These are phyloP conservation scores for Cenococcum geophilum DNA, from an alignment of 495 filamentous ascomycete species.

Conservation along the genomic window DNA sequence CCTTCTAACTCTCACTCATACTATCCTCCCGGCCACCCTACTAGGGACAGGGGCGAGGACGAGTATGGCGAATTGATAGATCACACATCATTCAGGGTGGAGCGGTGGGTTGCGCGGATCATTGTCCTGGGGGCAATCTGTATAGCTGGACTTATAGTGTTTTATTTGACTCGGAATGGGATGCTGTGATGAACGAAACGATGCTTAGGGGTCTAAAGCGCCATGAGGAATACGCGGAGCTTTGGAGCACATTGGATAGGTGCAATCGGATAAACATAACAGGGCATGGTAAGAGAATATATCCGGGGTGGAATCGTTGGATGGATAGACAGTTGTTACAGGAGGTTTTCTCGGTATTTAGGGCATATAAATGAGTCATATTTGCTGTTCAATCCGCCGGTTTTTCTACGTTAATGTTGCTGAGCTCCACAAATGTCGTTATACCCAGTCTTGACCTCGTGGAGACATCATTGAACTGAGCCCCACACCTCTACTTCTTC, in stretches of 20 bases:
- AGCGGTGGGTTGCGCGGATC: conserved; percentile 16
- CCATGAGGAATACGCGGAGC: not conserved
- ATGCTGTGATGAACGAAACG: not conserved
- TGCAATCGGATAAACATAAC: no score
- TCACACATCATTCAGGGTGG: conserved; percentile 18
- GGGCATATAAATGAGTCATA: no score
- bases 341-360: no score
- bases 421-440: no score
- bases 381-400: no score
- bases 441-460: no score
- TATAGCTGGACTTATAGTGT: conserved; percentile 2
- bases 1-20: not conserved
- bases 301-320: no score
- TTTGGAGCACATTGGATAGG: not conserved
- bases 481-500: conserved; percentile 7
- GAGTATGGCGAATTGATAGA: conserved; percentile 13
- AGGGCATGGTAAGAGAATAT: no score
- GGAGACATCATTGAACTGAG: not conserved
- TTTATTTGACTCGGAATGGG: not conserved
- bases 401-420: no score
- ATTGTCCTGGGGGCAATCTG: conserved; percentile 14
- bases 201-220: not conserved
- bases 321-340: no score
- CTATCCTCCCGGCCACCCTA: not conserved
- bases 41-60: not conserved